phyloP scores from a whole-genome alignment of 306 rosid genomes.

The Castanopsis chinensis region DNA sequence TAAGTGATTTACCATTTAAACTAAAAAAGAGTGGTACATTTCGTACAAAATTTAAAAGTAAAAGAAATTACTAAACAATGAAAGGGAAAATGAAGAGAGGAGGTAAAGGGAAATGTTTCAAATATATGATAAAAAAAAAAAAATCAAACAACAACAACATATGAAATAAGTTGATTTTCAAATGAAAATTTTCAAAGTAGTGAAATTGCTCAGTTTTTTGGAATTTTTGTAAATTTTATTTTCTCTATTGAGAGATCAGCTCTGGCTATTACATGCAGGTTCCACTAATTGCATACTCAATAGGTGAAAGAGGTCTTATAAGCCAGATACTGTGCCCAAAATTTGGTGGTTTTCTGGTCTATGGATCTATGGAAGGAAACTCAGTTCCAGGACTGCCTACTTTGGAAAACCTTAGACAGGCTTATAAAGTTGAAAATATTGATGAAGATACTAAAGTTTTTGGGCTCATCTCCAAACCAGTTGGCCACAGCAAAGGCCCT shows the following conservation, averaged over 20 bases:
- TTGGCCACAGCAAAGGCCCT: constrained; percentile 55
- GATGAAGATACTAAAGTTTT: constrained; percentile 38
- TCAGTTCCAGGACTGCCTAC: constrained; percentile 35
- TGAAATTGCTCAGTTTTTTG: not conserved
- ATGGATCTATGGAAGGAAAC: constrained; percentile 38
- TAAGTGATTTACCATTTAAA: not conserved
- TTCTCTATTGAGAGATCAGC: not conserved
- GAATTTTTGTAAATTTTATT: not conserved
- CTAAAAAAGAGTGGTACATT: not conserved
- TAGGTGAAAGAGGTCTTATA: constrained; percentile 47
- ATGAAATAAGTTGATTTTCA: not conserved
- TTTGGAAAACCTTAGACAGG: constrained; percentile 27
- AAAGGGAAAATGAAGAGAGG: not conserved
- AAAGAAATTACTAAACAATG: not conserved
- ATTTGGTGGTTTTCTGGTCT: constrained; percentile 45
- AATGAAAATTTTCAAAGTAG: not conserved
- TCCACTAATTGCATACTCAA: constrained; percentile 46
- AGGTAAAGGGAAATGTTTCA: not conserved
- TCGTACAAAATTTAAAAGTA: not conserved
- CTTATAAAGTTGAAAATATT: constrained; percentile 32
- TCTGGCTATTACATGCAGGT: constrained; percentile 24
- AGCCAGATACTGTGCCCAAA: constrained; percentile 45
- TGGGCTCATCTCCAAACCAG: constrained; percentile 55
- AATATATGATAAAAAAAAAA: not conserved
- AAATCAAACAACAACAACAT: not conserved